Evolutionary conservation across 257 asterid genomes (phyloP).

Genomic region (Solanum paucissectum): DNA sequence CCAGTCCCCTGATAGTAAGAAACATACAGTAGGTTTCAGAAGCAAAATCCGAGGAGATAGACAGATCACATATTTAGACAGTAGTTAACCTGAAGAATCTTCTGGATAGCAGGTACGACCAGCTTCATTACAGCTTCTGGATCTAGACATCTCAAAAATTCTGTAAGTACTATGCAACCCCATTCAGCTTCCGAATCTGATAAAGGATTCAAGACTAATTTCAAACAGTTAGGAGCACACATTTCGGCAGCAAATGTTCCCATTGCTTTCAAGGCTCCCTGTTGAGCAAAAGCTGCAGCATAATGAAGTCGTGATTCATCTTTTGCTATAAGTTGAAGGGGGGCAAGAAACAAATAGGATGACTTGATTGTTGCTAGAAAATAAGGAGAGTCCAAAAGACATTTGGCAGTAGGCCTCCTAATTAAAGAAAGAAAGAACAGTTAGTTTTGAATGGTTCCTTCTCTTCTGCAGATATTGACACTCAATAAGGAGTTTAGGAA

Average conservation of each 20-base stretch:
- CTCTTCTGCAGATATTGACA: not conserved
- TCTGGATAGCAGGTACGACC: slow-evolving; percentile 74
- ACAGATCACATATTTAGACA: not conserved
- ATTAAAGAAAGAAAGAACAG: slow-evolving; percentile 10
- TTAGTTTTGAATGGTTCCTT: not conserved
- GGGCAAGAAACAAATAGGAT: slow-evolving; percentile 69
- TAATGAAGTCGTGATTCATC: slow-evolving; percentile 73
- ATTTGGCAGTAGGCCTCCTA: slow-evolving; percentile 93
- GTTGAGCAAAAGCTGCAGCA: slow-evolving; percentile 77
- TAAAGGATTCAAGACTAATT: slow-evolving; percentile 48
- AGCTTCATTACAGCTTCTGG: slow-evolving; percentile 51
- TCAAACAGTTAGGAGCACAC: slow-evolving; percentile 92
- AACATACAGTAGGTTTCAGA: not conserved
- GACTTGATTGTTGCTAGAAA: slow-evolving; percentile 66
- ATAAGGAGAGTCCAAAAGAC: slow-evolving; percentile 88
- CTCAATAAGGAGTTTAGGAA: not conserved
- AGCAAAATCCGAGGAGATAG: not conserved
- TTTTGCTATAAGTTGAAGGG: slow-evolving; percentile 81
- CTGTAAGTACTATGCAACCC: slow-evolving; percentile 69
- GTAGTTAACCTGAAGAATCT: slow-evolving; percentile 72
- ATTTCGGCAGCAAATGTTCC: slow-evolving; percentile 80
- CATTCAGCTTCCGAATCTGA: slow-evolving; percentile 79
- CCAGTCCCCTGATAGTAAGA: slow-evolving; percentile 56
- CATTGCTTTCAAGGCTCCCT: slow-evolving; percentile 72
- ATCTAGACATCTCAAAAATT: slow-evolving; percentile 58